Evolutionary conservation across 352 stramenopile genomes (phyloP).

Genomic region (Phytophthora cajani): DNA sequence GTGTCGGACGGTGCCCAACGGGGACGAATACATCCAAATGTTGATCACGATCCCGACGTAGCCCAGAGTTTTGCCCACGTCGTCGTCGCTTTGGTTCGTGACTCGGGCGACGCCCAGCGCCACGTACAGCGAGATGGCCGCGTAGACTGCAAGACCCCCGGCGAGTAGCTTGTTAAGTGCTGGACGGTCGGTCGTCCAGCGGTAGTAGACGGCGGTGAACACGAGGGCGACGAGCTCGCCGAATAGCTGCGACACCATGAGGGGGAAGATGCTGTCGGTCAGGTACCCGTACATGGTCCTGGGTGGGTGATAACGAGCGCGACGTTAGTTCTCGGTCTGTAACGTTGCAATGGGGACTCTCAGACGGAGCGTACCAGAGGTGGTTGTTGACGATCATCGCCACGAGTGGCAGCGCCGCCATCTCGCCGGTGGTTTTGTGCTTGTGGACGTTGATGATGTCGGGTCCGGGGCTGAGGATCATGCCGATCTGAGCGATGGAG

Average conservation of each 20-base stretch:
- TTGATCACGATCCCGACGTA: slow-evolving; percentile 37
- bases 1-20: slow-evolving; percentile 29
- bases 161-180: slow-evolving; percentile 18
- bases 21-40: slow-evolving; percentile 41
- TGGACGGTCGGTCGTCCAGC: slow-evolving; percentile 21
- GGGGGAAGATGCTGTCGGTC: slow-evolving; percentile 39
- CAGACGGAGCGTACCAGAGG: slow-evolving; percentile 17
- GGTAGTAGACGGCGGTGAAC: slow-evolving; percentile 34
- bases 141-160: slow-evolving; percentile 10
- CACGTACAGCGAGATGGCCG: slow-evolving; percentile 40
- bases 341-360: slow-evolving; percentile 3
- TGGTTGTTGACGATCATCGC: slow-evolving; percentile 42
- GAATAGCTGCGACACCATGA: slow-evolving; percentile 35
- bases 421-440: slow-evolving; percentile 31
- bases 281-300: slow-evolving; percentile 39
- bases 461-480: slow-evolving; percentile 31
- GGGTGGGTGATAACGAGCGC: neutral
- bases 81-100: slow-evolving; percentile 38
- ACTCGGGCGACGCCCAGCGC: slow-evolving; percentile 36
- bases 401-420: slow-evolving; percentile 32
- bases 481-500: slow-evolving; percentile 27
- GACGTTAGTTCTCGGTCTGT: neutral
- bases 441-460: slow-evolving; percentile 28
- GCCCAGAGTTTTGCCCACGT: slow-evolving; percentile 40
- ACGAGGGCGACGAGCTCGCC: slow-evolving; percentile 25